phyloP scores from a whole-genome alignment of 345 rosid genomes.

The Eucalyptus brandiana region DNA sequence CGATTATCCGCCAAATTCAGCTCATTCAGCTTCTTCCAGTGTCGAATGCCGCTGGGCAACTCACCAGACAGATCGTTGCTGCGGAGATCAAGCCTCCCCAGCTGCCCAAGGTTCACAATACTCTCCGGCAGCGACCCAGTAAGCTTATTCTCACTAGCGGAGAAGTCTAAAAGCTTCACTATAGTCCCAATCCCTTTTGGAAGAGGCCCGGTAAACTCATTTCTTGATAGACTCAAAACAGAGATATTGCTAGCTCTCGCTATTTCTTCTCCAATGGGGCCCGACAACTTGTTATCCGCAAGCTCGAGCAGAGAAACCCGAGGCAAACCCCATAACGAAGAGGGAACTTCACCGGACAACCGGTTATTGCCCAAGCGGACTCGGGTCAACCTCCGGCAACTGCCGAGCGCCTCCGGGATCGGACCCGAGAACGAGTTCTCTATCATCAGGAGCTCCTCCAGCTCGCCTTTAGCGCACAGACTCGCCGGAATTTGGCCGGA shows the following conservation, averaged over 20 bases:
- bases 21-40: conserved; percentile 80
- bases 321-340: conserved; percentile 86
- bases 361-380: conserved; percentile 58
- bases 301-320: conserved; percentile 69
- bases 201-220: conserved; percentile 53
- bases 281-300: conserved; percentile 48
- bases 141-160: conserved; percentile 50
- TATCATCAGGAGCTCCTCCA: conserved; percentile 68
- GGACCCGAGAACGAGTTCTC: conserved; percentile 58
- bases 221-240: conserved; percentile 42
- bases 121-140: conserved; percentile 60
- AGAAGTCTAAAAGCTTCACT: conserved; percentile 35
- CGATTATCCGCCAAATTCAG: conserved; percentile 55
- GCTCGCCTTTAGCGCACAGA: conserved; percentile 51
- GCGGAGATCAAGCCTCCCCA: conserved; percentile 74
- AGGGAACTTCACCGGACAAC: conserved; percentile 70
- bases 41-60: conserved; percentile 40
- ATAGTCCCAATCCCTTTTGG: conserved; percentile 76
- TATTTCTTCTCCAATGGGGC: conserved; percentile 43
- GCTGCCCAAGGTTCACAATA: conserved; percentile 38
- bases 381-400: conserved; percentile 61
- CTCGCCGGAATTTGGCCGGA: conserved; percentile 51
- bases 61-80: conserved; percentile 59
- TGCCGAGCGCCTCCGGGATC: conserved; percentile 46
- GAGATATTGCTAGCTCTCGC: conserved; percentile 64